These are phyloP conservation scores for Jatropha curcas DNA, from an alignment of 345 rosid species.

Conservation along the genomic window DNA sequence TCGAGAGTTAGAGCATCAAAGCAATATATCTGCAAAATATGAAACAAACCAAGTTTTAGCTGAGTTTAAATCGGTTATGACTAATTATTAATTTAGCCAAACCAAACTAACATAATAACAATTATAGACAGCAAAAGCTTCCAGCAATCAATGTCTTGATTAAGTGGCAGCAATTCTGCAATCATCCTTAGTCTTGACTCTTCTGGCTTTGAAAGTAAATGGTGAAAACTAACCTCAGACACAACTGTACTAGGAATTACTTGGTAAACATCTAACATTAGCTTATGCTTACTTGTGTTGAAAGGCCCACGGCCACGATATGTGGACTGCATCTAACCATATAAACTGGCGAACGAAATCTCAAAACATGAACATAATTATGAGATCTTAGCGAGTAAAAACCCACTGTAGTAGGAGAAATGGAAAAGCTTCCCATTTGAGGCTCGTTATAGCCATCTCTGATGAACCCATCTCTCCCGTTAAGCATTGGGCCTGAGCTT, in stretches of 20 bases:
- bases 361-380: conserved; percentile 80
- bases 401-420: conserved; percentile 75
- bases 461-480: conserved; percentile 58
- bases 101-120: conserved; percentile 10
- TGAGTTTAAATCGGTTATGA: conserved; percentile 9
- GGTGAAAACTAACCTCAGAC: not conserved
- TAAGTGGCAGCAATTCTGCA: conserved; percentile 11
- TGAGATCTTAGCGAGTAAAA: conserved; percentile 90
- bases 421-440: conserved; percentile 48
- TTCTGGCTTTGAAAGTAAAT: conserved; percentile 4
- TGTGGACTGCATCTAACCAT: conserved; percentile 92
- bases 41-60: conserved; percentile 13
- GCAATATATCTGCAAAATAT: conserved; percentile 81
- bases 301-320: conserved; percentile 86
- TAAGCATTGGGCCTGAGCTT: conserved; percentile 34
- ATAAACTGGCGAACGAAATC: conserved; percentile 89
- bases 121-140: conserved; percentile 2
- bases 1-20: conserved; percentile 92
- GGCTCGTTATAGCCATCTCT: conserved; percentile 60
- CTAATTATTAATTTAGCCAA: conserved; percentile 13
- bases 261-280: not conserved
- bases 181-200: conserved; percentile 17
- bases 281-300: conserved; percentile 67
- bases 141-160: conserved; percentile 14
- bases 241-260: conserved; percentile 7